Base-by-base conservation (phyloP, 306 rosid species). In the Pterocarpus macrocarpus region DNA sequence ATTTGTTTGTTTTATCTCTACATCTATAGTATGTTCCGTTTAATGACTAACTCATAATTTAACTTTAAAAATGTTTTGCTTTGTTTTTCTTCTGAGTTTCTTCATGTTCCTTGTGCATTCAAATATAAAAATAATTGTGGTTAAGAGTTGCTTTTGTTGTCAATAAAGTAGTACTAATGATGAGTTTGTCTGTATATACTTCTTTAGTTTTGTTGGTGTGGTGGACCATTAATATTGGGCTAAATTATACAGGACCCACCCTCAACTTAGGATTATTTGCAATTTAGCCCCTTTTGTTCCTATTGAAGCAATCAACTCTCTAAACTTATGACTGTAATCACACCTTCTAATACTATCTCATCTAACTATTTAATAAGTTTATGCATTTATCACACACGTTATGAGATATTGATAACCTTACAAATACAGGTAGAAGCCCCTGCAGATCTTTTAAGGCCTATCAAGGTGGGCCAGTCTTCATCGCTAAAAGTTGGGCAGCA, bases 401-500 rank as follows among this genome's bases (percentile, higher is more conserved):
- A 64, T 62, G 55, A 69, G 8, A 50, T 52, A 49, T 77, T 82
- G 47, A 73, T 69, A 69, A 75, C 61, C 81, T 59, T 70, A 52
- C 64, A 59, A 67, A 61, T 78, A 77, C 87, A 95, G 99, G 93
- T 95, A 39, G 99, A 93, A 64, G 97, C 97, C 70, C 85, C 97
- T 47, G 81, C 77, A 70, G 96, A 93, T 77, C 89, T 95, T 68
- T 79, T 93, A 84, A 90, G 84, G 86, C 94, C 99, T 65, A 86
- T 95, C 74, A 89, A 72, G 64, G 91, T 84, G 64, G 99, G 98
- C 69, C 82, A 86, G 67, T 91, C 99, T 22, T 87, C 92, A 22
- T 91, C 90, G 78, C 84, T 95, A 33, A 92, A 76, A 89, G 99
- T 95, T 35, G 99, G 99, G 56, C 99, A 91, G 76, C 97, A 91